Evolutionary conservation across 1,284 basidiomycete species (phyloP), one percentile per base, ranked within the genome.

Genomic region (Austroboletus novae-zelandiae): DNA sequence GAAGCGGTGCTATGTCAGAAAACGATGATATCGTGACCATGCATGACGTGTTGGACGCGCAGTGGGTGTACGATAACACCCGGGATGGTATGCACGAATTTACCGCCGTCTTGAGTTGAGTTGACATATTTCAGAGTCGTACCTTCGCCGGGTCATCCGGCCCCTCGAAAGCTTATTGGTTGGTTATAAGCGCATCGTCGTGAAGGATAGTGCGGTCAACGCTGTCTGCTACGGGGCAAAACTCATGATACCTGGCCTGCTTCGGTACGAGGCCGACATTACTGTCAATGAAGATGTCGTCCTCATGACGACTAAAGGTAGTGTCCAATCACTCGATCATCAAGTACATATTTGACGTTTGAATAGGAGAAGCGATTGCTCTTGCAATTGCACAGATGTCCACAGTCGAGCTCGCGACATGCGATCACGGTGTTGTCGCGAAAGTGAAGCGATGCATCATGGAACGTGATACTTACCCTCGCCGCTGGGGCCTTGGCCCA

Each of bases 391-490:
- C 94, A n/a, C 92, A 95, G 68, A 99, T 99, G 97, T 93, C 94
- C 13, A 98, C 96, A 10, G 96, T 97, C 54, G 97, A 99, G 71
- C 84, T 99, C 48, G 91, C 94, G 17, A 97, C 95, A 10, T 98
- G 95, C 71, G 96, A 99, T 71, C 97, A 99, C 68, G 97, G 97
- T 51, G 94, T 99, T 51, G 97, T 99, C 36, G 97, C 97, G 41
- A 98, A 98, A 76, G 94, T 99, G 65, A 99, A 99, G 79, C 81
- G 97, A 51, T 98, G 96, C 72, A 99, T 99, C 69, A 99, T 99
- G 97, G 93, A 98, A 74, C 88, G 96, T 45, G 96, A 99, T 72
- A 93, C 94, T 17, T 99, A 99, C 73, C 97, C 97, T 36, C 84
- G 97, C 54, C 86, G 95, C 61, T 99, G 97, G 97, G 97, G 97